phyloP scores from a whole-genome alignment of 179 eudicot species.

The Beta macrorhiza region DNA sequence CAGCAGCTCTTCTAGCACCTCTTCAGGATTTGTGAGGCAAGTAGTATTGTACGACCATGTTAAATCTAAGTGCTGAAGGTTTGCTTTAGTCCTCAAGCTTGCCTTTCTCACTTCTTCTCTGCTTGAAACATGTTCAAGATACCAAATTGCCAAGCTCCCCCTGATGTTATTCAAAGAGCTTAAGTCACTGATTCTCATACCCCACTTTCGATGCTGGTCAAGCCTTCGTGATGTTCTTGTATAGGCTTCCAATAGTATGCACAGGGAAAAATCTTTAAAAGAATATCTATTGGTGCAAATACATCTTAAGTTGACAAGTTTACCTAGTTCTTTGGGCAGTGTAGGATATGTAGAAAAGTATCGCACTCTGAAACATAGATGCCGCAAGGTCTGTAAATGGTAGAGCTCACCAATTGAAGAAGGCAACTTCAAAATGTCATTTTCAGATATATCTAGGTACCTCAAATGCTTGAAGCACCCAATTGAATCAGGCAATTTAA shows the following conservation, averaged over 20 bases:
- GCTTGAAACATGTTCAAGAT: constrained; percentile 20
- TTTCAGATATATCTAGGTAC: constrained; percentile 12
- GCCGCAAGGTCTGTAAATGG: constrained; percentile 23
- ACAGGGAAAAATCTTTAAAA: background rate
- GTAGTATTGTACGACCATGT: constrained; percentile 15
- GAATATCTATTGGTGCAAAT: background rate
- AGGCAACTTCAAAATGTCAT: constrained; percentile 13
- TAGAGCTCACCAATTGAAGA: constrained; percentile 21
- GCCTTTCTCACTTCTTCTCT: constrained; percentile 23
- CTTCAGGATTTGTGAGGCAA: background rate
- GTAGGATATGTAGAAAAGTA: background rate
- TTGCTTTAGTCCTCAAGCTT: constrained; percentile 8
- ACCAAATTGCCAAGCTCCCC: constrained; percentile 23
- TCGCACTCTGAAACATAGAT: background rate
- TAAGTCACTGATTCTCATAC: constrained; percentile 16
- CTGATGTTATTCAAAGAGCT: constrained; percentile 7
- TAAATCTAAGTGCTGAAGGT: constrained; percentile 17
- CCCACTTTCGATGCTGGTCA: constrained; percentile 2
- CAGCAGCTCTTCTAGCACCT: constrained; percentile 24
- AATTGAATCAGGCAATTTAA: constrained; percentile 18
- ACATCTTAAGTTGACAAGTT: constrained; percentile 17
- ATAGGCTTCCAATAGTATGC: background rate
- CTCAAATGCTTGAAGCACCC: constrained; percentile 26
- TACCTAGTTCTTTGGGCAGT: constrained; percentile 16
- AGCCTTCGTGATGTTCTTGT: background rate